These are phyloP conservation scores for Petunia hybrid DNA, from an alignment of 305 asterid species.

Conservation along the genomic window DNA sequence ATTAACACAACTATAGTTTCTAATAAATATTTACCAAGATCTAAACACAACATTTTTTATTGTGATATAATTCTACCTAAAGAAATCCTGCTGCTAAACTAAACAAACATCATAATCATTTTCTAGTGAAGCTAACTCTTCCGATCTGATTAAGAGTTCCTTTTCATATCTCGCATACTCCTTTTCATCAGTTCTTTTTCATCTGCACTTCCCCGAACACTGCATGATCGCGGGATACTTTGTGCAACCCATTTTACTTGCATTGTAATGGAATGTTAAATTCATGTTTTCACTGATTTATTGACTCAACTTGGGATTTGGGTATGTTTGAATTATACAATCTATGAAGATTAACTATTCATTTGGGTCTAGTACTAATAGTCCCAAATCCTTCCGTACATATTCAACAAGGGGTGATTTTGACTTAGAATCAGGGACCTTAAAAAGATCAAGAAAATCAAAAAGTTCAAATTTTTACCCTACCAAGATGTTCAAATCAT, in stretches of 20 bases:
- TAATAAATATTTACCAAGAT: background rate
- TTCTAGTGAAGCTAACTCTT: background rate
- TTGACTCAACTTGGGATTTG: conserved; percentile 41
- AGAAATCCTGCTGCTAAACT: background rate
- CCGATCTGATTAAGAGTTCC: background rate
- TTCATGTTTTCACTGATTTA: conserved; percentile 28
- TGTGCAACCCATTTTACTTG: background rate
- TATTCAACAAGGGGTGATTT: conserved; percentile 77
- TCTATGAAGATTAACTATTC: conserved; percentile 80
- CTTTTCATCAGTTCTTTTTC: background rate
- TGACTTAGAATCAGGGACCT: conserved; percentile 85
- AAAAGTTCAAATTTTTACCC: conserved; percentile 48
- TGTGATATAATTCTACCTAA: background rate
- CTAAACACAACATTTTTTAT: background rate
- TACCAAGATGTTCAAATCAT: conserved; percentile 64
- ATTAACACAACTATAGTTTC: background rate
- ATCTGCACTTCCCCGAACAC: conserved; percentile 41
- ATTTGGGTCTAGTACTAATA: conserved; percentile 64
- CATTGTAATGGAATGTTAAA: conserved; percentile 23
- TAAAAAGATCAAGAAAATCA: conserved; percentile 61
- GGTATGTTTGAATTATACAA: conserved; percentile 47
- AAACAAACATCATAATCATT: background rate
- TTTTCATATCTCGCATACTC: background rate
- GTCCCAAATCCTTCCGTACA: conserved; percentile 92
- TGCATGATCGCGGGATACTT: too few relatives aligned